A percentile compares a stretch with the other conserved stretches of the same genome.
phyloP scores from a whole-genome alignment of 2,329 filamentous ascomycete genomes.

The Aspergillus fructus region DNA sequence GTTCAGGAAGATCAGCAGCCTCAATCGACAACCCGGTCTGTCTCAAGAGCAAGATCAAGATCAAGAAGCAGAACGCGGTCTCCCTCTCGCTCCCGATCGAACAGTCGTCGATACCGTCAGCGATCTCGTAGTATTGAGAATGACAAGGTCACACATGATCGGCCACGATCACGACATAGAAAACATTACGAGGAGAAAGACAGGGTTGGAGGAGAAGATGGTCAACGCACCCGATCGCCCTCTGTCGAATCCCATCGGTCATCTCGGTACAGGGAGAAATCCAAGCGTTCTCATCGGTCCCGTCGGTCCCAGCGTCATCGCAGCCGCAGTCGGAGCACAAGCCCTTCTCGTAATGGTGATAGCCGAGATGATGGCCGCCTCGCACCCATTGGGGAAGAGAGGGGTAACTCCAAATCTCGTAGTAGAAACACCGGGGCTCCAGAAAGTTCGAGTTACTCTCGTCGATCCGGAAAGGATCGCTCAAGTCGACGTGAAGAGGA shows the following conservation, averaged over 20 bases:
- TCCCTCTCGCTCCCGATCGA: constrained; percentile 42
- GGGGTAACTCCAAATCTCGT: constrained; percentile 20
- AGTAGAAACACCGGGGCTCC: constrained; percentile 19
- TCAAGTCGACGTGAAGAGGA: constrained; percentile 31
- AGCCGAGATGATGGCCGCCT: constrained; percentile 41
- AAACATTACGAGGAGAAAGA: constrained; percentile 45
- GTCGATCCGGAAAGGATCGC: constrained; percentile 31
- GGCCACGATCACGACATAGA: constrained; percentile 23
- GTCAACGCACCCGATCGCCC: constrained; percentile 62
- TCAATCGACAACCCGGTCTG: constrained; percentile 27
- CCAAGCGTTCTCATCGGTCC: constrained; percentile 49
- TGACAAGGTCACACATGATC: constrained; percentile 37
- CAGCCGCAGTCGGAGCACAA: constrained; percentile 18
- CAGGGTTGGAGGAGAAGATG: constrained; percentile 20
- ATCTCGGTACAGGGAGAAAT: constrained; percentile 61
- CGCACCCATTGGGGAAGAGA: constrained; percentile 21
- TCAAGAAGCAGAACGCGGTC: constrained; percentile 36
- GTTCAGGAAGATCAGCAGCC: constrained; percentile 37
- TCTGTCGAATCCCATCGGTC: constrained; percentile 62
- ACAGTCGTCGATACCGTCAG: constrained; percentile 52
- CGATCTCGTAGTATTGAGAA: constrained; percentile 46
- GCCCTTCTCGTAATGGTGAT: constrained; percentile 28
- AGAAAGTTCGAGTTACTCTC: constrained; percentile 27
- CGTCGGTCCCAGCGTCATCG: constrained; percentile 41
- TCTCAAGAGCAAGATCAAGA: constrained; percentile 29